Conservation (phyloP, 2,329 filamentous ascomycete species). For the Nemania bipapillata region DNA sequence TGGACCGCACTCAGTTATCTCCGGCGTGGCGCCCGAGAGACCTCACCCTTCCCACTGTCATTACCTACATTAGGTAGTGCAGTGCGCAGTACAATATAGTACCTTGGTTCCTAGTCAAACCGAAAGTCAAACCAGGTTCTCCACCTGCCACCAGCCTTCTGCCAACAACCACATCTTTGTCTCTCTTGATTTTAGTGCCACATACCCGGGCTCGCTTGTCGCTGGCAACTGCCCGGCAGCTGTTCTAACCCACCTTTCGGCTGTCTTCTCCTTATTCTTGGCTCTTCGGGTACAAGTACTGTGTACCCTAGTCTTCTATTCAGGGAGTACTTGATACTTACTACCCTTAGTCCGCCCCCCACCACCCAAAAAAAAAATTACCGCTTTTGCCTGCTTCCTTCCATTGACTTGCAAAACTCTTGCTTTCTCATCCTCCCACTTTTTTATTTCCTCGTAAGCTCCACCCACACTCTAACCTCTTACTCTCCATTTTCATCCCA, state of each 20-base stretch:
- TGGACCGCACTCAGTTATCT: conserved; percentile 30
- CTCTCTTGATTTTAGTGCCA: background rate
- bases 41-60: conserved; percentile 12
- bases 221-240: conserved; percentile 24
- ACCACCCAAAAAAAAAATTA: conserved; percentile 23
- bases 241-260: background rate
- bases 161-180: background rate
- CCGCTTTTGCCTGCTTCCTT: conserved; percentile 34
- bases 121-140: background rate
- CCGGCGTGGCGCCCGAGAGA: conserved; percentile 24
- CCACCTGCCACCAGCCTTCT: conserved; percentile 25
- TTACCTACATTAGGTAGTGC: background rate
- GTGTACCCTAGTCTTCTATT: background rate
- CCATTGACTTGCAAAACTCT: conserved; percentile 23
- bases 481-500: conserved; percentile 33
- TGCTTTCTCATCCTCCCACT: conserved; percentile 33
- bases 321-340: conserved; percentile 25
- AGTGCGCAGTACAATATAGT: background rate
- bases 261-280: background rate
- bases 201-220: conserved; percentile 4
- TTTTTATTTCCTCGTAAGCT: conserved; percentile 35
- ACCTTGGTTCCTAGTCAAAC: background rate
- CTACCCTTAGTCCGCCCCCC: conserved; percentile 5
- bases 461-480: conserved; percentile 37
- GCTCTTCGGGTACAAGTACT: background rate